Base-by-base conservation (phyloP, 2,329 filamentous ascomycete species). In the Ceratocystis papillata region DNA sequence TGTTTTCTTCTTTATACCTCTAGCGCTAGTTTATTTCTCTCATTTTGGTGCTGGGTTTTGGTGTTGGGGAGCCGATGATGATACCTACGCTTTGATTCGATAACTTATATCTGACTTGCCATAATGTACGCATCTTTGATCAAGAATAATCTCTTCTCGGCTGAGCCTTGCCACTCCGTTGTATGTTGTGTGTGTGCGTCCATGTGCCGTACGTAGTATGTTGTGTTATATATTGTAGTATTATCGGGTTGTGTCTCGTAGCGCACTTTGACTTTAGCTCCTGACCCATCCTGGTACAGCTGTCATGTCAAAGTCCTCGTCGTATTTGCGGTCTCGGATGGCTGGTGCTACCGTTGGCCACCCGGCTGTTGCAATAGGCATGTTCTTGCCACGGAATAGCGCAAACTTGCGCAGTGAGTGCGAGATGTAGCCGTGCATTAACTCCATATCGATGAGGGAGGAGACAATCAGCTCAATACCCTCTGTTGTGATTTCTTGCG, bases 361-460 rank as follows among this genome's bases (percentile, higher is more conserved):
- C 0, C 89, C 89, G 0, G 87, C 87, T 44, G 79, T 79, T 22
- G 89, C 75, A 37, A 59, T 59, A 2, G 55, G 28, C 0, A 87
- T 81, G 3, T 82, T 83, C 69, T 81, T 83, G 68, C 81, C 81
- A 78, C 86, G 87, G 28, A 88, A 85, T 64, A 88, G 84, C 55
- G 96, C 89, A 72, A 96, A 91, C 62, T 88, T 86, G 55, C 82
- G 82, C 72, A 86, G 85, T 30, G 82, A 82, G 71, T 95, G 90
- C 17, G 88, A 89, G 33, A 96, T 82, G 72, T 92, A 96, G 1
- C 92, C 93, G 70, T 87, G 85, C 73, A 96, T 79, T 28, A 96
- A 78, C 0, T 88, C 89, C 74, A 96, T 89, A 62, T 88, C 84
- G 22, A 95, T 83, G 12, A 96, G 81, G 10, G 86, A 87, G 0